Percentiles rank a stretch among this genome's conserved stretches.
phyloP scores from a whole-genome alignment of 1,284 basidiomycete genomes.

The Polyporus tsugae region DNA sequence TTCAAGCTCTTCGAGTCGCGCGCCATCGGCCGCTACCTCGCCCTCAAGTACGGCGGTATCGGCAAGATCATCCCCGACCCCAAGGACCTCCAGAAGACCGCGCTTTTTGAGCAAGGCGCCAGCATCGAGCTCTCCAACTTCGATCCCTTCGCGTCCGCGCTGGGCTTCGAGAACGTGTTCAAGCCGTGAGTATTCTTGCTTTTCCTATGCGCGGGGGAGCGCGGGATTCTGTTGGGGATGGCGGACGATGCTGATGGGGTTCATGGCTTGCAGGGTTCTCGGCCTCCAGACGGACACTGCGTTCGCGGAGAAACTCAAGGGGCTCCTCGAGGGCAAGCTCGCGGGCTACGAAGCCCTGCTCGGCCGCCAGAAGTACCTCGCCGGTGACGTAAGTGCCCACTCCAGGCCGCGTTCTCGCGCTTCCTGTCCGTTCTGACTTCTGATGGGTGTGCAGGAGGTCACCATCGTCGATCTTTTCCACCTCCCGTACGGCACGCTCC shows the following conservation, averaged over 20 bases:
- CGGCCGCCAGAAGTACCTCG: conserved; percentile 54
- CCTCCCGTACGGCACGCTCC: conserved; percentile 52
- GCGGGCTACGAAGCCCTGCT: conserved; percentile 33
- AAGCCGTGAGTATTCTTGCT: conserved; percentile 46
- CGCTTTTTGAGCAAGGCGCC: conserved; percentile 64
- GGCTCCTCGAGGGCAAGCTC: background rate
- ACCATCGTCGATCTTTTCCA: conserved; percentile 65
- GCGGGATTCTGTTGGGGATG: background rate
- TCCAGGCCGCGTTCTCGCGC: background rate
- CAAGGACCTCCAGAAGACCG: conserved; percentile 46
- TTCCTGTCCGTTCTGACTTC: background rate
- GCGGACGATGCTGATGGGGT: background rate
- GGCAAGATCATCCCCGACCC: conserved; percentile 46
- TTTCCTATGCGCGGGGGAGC: background rate
- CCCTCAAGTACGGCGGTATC: conserved; percentile 51
- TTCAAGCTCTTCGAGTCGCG: conserved; percentile 60
- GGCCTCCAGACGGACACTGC: background rate
- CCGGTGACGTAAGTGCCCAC: conserved; percentile 45
- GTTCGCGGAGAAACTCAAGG: background rate
- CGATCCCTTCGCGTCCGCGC: conserved; percentile 50
- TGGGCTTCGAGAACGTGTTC: conserved; percentile 56
- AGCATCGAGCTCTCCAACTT: conserved; percentile 63
- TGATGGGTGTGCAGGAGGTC: conserved; percentile 41
- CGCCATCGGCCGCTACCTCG: conserved; percentile 60
- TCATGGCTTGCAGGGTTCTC: background rate